These are phyloP conservation scores for Fusarium stilboides DNA, from an alignment of 2,329 filamentous ascomycete genomes.

Conservation along the genomic window DNA sequence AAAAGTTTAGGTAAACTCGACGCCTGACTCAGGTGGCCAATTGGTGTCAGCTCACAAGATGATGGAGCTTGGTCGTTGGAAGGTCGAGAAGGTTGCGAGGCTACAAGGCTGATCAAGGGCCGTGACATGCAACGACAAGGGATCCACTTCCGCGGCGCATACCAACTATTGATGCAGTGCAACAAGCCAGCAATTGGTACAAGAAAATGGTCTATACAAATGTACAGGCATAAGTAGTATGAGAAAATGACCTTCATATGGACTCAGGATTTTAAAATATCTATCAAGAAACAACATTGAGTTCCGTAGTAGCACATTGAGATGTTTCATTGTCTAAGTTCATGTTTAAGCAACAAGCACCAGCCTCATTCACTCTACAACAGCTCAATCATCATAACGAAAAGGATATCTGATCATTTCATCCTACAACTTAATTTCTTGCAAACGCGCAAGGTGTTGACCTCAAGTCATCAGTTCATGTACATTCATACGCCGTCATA, in stretches of 20 bases:
- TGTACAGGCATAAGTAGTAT: no score
- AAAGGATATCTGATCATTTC: no score
- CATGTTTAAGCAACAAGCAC: not conserved
- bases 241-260: no score
- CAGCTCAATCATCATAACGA: not conserved
- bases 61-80: conserved; percentile 44
- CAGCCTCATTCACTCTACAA: not conserved
- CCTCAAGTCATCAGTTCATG: conserved; percentile 34
- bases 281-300: no score
- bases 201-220: not conserved
- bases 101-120: conserved; percentile 55
- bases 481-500: conserved; percentile 15
- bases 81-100: conserved; percentile 52
- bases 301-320: no score
- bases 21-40: conserved; percentile 44
- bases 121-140: conserved; percentile 35
- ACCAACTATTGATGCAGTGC: not conserved
- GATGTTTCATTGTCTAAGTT: no score
- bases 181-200: not conserved
- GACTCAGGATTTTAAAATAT: no score
- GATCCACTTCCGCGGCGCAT: conserved; percentile 40
- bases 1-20: conserved; percentile 16
- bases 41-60: conserved; percentile 44
- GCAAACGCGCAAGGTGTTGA: not conserved
- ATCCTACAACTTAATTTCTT: not conserved